Base-by-base conservation (phyloP, 192 early-diverging fungal genomes). In the Rhizophagus sp. region DNA sequence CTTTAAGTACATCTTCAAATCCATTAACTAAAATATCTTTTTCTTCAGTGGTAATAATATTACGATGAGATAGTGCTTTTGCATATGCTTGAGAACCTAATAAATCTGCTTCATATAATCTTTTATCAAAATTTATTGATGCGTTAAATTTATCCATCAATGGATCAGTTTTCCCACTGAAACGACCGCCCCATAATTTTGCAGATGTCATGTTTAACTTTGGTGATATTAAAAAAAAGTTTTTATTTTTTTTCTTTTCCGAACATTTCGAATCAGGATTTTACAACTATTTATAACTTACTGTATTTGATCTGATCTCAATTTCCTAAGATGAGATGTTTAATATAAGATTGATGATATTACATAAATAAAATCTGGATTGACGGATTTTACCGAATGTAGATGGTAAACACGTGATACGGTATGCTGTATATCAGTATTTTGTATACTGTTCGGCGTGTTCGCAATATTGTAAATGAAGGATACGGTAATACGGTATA, bases 121-220 rank as follows among this genome's bases (percentile, higher is more conserved):
- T 95, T 24, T 90, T 90, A 83, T 99, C 98, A 86, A 97, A 99
- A 74, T 90, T 87, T 73, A 99, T 94, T 1, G 96, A 98, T 78
- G 92, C 95, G 84, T 99, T 99, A 88, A 99, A 98, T 63, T 88
- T 89, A 72, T 97, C 94, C 98, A 99, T 99, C 12, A 98, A 84
- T 22, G 98, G 97, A 87, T 99, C 98, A 63, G 90, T 94, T 62
- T 90, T 93, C 62, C 96, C 97, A 6, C 94, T 91, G 86, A 96
- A 96, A 67, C 95, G 93, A 25, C 95, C 95, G 50, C 95, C 95
- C 94, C 94, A 96, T 63, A 96, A 89, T 76, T 86, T 86, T 57
- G 57, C 67, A 7, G 67, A 69, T 22, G 67, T 9, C 67, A 69
- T 69, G 1, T 41, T 69, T 57, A 0, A 57, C 4, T 52, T 57